Percentiles rank a stretch among this genome's conserved stretches.
These are phyloP conservation scores for Crepidotus variabilis DNA, from an alignment of 768 basidiomycete species.

Conservation along the genomic window DNA sequence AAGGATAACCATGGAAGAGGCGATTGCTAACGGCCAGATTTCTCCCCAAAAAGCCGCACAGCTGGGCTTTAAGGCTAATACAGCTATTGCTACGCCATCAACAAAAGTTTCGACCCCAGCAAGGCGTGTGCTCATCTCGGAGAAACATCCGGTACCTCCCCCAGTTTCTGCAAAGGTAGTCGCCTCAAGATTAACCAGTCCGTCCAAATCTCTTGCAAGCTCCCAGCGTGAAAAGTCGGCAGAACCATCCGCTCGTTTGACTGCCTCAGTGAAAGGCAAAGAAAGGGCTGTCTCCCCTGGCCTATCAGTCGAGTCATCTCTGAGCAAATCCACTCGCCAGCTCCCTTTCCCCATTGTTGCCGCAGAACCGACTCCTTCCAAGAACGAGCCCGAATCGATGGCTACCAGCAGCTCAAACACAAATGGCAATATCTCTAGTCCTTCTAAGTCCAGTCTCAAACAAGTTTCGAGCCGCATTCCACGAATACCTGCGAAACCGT, in stretches of 20 bases:
- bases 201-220: slow-evolving; percentile 10
- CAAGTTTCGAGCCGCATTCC: slow-evolving; percentile 59
- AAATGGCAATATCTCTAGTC: slow-evolving; percentile 16
- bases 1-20: slow-evolving; percentile 54
- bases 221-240: slow-evolving; percentile 10
- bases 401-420: neutral
- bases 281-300: slow-evolving; percentile 12
- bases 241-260: slow-evolving; percentile 7
- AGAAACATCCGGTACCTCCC: slow-evolving; percentile 11
- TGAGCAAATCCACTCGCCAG: slow-evolving; percentile 5
- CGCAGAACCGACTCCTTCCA: slow-evolving; percentile 4
- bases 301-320: slow-evolving; percentile 4
- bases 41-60: slow-evolving; percentile 45
- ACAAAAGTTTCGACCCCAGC: slow-evolving; percentile 19
- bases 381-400: neutral
- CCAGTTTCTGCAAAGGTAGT: slow-evolving; percentile 3
- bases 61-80: slow-evolving; percentile 22
- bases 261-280: slow-evolving; percentile 17
- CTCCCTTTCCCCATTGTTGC: slow-evolving; percentile 36
- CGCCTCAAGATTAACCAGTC: slow-evolving; percentile 13
- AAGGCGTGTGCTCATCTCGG: slow-evolving; percentile 18
- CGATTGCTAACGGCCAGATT: slow-evolving; percentile 44
- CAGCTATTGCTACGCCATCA: slow-evolving; percentile 10
- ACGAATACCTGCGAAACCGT: slow-evolving; percentile 56
- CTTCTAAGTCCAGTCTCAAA: slow-evolving; percentile 43